Evolutionary conservation across 2,329 filamentous ascomycete species (phyloP).

Genomic region (Colletotrichum shisoi): DNA sequence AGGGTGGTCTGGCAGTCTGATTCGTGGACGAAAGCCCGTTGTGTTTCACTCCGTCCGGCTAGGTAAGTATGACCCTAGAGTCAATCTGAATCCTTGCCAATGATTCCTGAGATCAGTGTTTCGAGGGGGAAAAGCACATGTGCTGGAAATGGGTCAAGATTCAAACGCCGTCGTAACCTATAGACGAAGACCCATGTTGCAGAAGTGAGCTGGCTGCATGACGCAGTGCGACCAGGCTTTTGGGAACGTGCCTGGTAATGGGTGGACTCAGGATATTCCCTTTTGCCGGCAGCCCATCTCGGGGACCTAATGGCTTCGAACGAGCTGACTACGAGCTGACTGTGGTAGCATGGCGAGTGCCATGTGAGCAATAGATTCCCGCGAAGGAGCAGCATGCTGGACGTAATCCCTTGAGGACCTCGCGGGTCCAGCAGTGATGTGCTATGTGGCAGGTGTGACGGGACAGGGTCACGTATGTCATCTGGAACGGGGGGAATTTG

Average conservation of each 20-base stretch:
- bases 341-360: slow-evolving; percentile 13
- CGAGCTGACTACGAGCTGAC: not conserved
- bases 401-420: not conserved
- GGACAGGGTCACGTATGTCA: not conserved
- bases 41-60: not conserved
- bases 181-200: slow-evolving; percentile 10
- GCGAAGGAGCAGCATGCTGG: slow-evolving; percentile 21
- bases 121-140: not conserved
- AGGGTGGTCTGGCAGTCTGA: not conserved
- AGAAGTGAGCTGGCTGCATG: slow-evolving; percentile 20
- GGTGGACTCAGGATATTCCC: not conserved
- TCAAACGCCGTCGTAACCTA: slow-evolving; percentile 9
- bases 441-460: not conserved
- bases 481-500: not conserved
- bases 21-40: not conserved
- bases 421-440: not conserved
- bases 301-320: not conserved
- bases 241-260: slow-evolving; percentile 7
- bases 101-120: slow-evolving; percentile 1
- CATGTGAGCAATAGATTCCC: slow-evolving; percentile 18
- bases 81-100: not conserved
- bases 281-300: not conserved
- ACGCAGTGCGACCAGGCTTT: slow-evolving; percentile 20
- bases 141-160: slow-evolving; percentile 3
- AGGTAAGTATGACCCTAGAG: not conserved